phyloP scores from a whole-genome alignment of 768 basidiomycete genomes.

The Russula compacta region DNA sequence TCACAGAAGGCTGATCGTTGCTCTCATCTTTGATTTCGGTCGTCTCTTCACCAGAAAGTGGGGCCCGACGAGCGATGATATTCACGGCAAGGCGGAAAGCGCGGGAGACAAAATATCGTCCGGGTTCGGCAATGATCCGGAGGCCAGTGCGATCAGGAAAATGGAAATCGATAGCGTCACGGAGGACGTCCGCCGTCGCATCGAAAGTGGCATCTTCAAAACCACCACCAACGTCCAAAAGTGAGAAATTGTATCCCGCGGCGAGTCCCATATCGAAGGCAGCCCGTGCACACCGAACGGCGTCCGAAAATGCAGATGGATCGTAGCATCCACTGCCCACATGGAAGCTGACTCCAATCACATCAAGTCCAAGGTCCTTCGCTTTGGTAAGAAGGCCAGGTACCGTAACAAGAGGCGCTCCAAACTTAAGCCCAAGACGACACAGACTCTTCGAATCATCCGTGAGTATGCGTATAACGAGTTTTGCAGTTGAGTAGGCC shows the following conservation, averaged over 20 bases:
- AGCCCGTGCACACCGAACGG: constrained; percentile 67
- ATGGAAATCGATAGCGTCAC: constrained; percentile 58
- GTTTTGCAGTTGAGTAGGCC: constrained; percentile 68
- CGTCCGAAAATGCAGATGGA: constrained; percentile 81
- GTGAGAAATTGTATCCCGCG: constrained; percentile 69
- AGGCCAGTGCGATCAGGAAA: constrained; percentile 70
- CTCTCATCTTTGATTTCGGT: constrained; percentile 23
- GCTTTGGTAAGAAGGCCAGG: constrained; percentile 75
- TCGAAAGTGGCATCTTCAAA: constrained; percentile 89
- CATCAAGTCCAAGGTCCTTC: constrained; percentile 66
- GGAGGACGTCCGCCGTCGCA: constrained; percentile 61
- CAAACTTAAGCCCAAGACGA: constrained; percentile 91
- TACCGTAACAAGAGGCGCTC: constrained; percentile 78
- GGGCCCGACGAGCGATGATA: constrained; percentile 82
- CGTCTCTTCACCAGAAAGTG: constrained; percentile 31
- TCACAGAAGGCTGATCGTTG: constrained; percentile 50
- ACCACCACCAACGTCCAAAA: constrained; percentile 94
- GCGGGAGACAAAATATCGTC: constrained; percentile 84
- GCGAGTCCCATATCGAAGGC: constrained; percentile 84
- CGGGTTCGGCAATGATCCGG: constrained; percentile 91
- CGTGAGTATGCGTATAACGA: constrained; percentile 92
- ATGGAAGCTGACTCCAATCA: constrained; percentile 95
- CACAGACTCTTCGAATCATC: constrained; percentile 95
- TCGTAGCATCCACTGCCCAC: constrained; percentile 97
- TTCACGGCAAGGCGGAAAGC: constrained; percentile 91